Conservation (phyloP, 1,139 yeast genomes). For the Protomyces macrosporus region DNA sequence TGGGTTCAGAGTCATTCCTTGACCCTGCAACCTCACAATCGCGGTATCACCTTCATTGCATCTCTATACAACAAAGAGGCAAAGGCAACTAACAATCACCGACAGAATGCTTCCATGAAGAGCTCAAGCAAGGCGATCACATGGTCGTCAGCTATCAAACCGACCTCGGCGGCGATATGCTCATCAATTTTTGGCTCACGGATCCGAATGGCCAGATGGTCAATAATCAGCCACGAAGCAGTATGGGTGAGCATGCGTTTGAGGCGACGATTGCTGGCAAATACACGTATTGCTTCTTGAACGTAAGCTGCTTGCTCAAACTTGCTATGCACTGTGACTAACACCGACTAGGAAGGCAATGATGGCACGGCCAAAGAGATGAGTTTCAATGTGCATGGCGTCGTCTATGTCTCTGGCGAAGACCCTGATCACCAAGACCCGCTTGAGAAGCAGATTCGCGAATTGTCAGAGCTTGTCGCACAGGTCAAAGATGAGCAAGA, state of each 20-base stretch:
- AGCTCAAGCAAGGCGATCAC: constrained; percentile 75
- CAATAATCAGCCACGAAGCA: constrained; percentile 50
- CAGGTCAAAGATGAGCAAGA: constrained; percentile 84
- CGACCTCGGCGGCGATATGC: constrained; percentile 50
- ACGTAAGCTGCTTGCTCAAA: constrained; percentile 41
- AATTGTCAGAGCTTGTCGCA: constrained; percentile 67
- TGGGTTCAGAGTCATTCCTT: constrained; percentile 51
- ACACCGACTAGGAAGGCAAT: constrained; percentile 35
- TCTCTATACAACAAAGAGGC: constrained; percentile 44
- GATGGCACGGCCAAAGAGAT: constrained; percentile 73
- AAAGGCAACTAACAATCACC: constrained; percentile 57
- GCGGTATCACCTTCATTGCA: constrained; percentile 23
- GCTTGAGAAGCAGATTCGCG: constrained; percentile 76
- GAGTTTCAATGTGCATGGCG: constrained; percentile 91
- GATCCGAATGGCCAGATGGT: constrained; percentile 53
- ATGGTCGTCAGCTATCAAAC: constrained; percentile 87
- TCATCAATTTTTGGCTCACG: constrained; percentile 64
- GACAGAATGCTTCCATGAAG: constrained; percentile 72
- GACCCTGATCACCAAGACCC: constrained; percentile 61
- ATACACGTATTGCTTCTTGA: constrained; percentile 84
- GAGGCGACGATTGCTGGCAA: constrained; percentile 66
- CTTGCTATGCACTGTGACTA: neutral
- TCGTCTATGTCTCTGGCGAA: constrained; percentile 76
- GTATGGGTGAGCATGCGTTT: constrained; percentile 76
- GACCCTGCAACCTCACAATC: constrained; percentile 30